Evolutionary conservation across 805 yeast species (phyloP).

Genomic region (Maudiozyma saulgeensis): DNA sequence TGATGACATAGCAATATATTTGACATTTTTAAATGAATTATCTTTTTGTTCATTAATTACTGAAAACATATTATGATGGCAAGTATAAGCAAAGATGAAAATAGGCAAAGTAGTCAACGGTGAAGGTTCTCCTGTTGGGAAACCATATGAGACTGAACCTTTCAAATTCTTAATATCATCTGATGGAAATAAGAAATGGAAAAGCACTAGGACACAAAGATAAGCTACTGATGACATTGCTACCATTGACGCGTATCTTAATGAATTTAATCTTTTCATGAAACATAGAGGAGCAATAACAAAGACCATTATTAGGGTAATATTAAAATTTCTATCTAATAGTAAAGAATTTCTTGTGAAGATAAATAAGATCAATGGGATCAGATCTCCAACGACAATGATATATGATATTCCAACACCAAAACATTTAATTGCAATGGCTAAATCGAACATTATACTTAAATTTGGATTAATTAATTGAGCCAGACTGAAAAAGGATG

Average conservation of each 20-base stretch:
- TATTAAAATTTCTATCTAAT: conserved; percentile 48
- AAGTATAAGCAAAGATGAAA: conserved; percentile 87
- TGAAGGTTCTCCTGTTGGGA: conserved; percentile 38
- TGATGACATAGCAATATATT: conserved; percentile 41
- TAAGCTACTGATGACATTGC: conserved; percentile 78
- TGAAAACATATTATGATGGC: conserved; percentile 92
- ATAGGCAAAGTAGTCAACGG: conserved; percentile 78
- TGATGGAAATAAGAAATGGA: conserved; percentile 43
- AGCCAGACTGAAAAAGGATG: conserved; percentile 55
- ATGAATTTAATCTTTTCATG: conserved; percentile 65
- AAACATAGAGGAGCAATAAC: conserved; percentile 50
- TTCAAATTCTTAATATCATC: conserved; percentile 24
- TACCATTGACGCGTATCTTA: conserved; percentile 75
- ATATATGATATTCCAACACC: conserved; percentile 62
- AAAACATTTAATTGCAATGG: conserved; percentile 62
- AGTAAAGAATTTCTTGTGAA: conserved; percentile 29
- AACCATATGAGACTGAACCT: conserved; percentile 42
- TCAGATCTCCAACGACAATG: conserved; percentile 60
- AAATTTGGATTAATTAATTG: conserved; percentile 52
- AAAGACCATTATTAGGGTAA: conserved; percentile 42
- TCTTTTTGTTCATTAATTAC: conserved; percentile 70
- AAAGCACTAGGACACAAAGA: conserved; percentile 59
- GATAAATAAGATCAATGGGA: conserved; percentile 43
- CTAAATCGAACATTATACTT: conserved; percentile 53
- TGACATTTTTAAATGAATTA: conserved; percentile 39